Conservation (phyloP, 306 rosid species). For the Phaseolus lunatus region DNA sequence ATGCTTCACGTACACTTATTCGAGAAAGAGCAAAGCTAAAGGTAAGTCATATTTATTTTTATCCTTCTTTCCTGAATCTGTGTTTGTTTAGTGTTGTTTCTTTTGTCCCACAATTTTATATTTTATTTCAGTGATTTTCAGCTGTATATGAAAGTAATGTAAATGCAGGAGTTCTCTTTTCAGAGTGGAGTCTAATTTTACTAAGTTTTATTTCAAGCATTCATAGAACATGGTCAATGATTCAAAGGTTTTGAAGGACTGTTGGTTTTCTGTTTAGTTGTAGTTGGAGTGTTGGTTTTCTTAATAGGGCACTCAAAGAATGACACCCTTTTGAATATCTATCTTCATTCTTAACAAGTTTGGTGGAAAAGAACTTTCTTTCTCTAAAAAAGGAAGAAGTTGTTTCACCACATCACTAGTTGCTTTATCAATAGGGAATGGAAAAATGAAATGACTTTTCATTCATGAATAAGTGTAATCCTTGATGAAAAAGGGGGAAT, state of each 20-base stretch:
- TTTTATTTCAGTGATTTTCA: constrained; percentile 25
- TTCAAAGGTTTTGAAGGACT: background rate
- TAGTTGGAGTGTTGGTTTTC: background rate
- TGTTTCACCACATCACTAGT: too few species aligned
- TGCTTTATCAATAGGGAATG: too few species aligned
- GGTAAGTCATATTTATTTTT: constrained; percentile 50
- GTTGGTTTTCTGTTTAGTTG: constrained; percentile 5
- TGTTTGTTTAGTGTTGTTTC: background rate
- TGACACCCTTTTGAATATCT: too few species aligned
- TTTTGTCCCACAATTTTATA: background rate
- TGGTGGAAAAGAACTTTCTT: too few species aligned
- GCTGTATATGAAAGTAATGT: constrained; percentile 19
- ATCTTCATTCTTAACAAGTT: too few species aligned
- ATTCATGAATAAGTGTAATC: too few species aligned
- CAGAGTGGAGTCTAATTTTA: too few species aligned
- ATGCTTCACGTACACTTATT: constrained; percentile 95
- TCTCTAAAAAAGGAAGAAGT: too few species aligned
- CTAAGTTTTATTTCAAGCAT: too few species aligned
- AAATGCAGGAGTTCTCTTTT: constrained; percentile 22
- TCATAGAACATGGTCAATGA: background rate
- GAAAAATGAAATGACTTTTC: too few species aligned
- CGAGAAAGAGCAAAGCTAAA: constrained; percentile 95
- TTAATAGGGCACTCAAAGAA: too few species aligned
- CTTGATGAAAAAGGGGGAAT: too few species aligned
- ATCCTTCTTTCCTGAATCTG: background rate